Conservation (phyloP, 345 rosid genomes). For the Euphorbia pulcherrima region DNA sequence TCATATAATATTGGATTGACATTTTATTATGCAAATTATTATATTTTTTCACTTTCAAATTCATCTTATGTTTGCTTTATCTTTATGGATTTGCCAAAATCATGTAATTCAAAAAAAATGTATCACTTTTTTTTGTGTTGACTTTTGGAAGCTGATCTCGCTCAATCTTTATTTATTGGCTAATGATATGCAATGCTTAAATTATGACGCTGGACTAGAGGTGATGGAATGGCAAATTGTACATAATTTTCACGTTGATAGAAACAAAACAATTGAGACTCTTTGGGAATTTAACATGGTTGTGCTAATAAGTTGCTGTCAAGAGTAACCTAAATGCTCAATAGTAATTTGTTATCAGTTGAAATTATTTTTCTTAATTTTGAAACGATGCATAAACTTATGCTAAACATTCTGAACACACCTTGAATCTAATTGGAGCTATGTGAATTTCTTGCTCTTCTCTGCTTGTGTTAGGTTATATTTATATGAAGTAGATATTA, state of each 20-base stretch:
- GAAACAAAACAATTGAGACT: background rate
- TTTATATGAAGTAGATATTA: background rate
- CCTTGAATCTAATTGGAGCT: background rate
- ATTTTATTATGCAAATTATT: background rate
- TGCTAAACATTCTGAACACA: background rate
- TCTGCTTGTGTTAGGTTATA: background rate
- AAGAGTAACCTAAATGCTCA: background rate
- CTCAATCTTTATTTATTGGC: background rate
- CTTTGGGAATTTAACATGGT: background rate
- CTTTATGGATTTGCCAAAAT: background rate
- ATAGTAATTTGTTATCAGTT: background rate
- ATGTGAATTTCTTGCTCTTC: background rate
- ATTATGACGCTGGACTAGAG: background rate
- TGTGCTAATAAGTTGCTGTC: background rate
- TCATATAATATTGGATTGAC: background rate
- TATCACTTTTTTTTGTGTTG: background rate
- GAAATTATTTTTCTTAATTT: background rate
- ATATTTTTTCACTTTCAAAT: background rate
- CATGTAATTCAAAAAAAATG: background rate
- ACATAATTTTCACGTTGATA: constrained; percentile 4
- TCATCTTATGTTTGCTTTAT: background rate
- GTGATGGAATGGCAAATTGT: background rate
- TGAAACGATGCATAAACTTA: background rate
- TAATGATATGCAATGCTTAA: background rate
- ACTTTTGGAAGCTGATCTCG: background rate